Base-by-base conservation (phyloP, 176 grass and related monocot genomes). In the Puya raimondii region DNA sequence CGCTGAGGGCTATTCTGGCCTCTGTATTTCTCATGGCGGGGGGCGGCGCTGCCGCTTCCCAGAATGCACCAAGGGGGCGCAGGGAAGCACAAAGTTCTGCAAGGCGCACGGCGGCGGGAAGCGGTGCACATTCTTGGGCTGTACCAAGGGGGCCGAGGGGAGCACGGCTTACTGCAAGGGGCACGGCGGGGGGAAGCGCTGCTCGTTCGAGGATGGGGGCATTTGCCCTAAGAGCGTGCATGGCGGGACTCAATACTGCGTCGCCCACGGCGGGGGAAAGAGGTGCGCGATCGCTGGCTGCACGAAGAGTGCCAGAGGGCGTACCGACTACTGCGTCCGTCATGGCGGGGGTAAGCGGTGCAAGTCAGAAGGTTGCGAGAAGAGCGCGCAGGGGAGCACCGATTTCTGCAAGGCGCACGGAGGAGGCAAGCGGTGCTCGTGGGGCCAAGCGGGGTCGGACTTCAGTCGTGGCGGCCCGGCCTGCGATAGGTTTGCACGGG, bases 291-390 rank as follows among this genome's bases (percentile, higher is more conserved):
- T 79, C 49, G 53, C 58, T 21, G 87, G 72, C 0, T 99, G 95
- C 73, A 86, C 89, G 2, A 99, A 84, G 80, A 94, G 95, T 23
- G 95, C 90, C 50, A 84, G 95, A 77, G 95, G 95, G n/a, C 72
- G 95, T 5, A 94, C 95, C 1, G 72, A 90, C 18, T 91, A 81
- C 70, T 99, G 90, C 66, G 90, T 93, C 4, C 80, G 95, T 4
- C 95, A 99, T 82, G 95, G 95, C n/a, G 90, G 95, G 23, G 95
- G 90, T 27, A 99, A 88, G 70, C 73, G 95, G 27, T 99, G 95
- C 78, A 75, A 50, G 49, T 70, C 73, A 11, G 67, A 73, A 16
- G 82, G 78, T 51, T 99, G 95, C 64, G 48, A 49, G 12, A 99
- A 88, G 70, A 99, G 94, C 53, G 94, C 90, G 0, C 85, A 90